Base-by-base conservation (phyloP, 108 stramenopile genomes). In the Nitzschia sp. region DNA sequence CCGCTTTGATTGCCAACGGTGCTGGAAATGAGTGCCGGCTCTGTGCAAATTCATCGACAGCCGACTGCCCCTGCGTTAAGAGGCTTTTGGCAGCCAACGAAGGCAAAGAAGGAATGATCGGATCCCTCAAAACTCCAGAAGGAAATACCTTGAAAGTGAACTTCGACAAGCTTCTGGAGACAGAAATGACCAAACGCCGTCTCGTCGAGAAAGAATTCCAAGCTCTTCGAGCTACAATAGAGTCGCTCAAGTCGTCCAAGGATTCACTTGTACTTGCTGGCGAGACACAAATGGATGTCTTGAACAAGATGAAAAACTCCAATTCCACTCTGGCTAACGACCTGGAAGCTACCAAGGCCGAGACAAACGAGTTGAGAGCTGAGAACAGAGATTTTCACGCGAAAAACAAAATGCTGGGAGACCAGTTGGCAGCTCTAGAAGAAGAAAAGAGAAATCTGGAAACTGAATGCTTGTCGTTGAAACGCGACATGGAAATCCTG, bases 141-240 rank as follows among this genome's bases (percentile, higher is more conserved):
- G 86, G 84, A 27, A 68, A 71, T 9, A 36, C 30, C 8, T 73
- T 89, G 21, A 69, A 83, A 21, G 77, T 90, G 8, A 78, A 90
- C 53, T 87, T 84, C 34, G 78, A 83, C 45, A 65, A 82, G 58
- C 73, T 87, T 2, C 73, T 90, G 25, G 68, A 78, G 54, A 63
- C 76, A 22, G 86, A 90, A 68, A 85, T 81, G 27, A 80, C 78
- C 11, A 90, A 87, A 58, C 73, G 89, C 16, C 78, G 77, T 15
- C 76, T 90, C 11, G 58, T 90, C 8, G 83, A 90, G 60, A 66
- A 87, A 50, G 83, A 85, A 45, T 57, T 80, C 4, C 76, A 82
- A 6, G 56, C 53, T 1, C 52, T 80, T 27, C 79, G 73, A 29
- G 17, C 45, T 11, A 35, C 52, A 8, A 54, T 38, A 22, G 63